Percentiles rank a stretch among this genome's conserved stretches.
Evolutionary conservation across 176 grass and related monocot genomes (phyloP).

Genomic region (Puya raimondii): DNA sequence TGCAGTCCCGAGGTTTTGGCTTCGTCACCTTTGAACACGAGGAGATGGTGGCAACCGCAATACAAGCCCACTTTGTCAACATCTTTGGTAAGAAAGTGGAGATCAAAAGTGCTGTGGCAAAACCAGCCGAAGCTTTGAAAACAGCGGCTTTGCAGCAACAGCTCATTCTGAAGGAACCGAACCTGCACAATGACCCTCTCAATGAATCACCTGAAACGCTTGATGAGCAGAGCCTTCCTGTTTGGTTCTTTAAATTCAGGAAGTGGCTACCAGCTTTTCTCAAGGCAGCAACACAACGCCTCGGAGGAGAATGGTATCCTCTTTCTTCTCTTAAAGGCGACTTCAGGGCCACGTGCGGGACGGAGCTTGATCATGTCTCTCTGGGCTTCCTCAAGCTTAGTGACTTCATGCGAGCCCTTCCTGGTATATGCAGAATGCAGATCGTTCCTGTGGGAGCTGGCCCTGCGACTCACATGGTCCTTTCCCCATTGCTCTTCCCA

Average conservation of each 20-base stretch:
- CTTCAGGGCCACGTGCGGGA: constrained; percentile 50
- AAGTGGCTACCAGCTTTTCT: constrained; percentile 56
- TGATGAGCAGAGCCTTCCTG: constrained; percentile 49
- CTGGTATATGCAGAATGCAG: constrained; percentile 55
- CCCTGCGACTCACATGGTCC: constrained; percentile 52
- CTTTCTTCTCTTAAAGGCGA: constrained; percentile 51
- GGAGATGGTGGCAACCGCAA: constrained; percentile 34
- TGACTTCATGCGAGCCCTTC: constrained; percentile 51
- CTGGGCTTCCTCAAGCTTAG: constrained; percentile 62
- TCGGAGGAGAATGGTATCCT: constrained; percentile 40
- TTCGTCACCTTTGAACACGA: constrained; percentile 54
- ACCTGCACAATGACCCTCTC: constrained; percentile 13
- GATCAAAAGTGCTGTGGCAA: constrained; percentile 53
- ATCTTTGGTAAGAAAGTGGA: constrained; percentile 60
- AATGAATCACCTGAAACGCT: constrained; percentile 28
- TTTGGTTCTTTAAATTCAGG: constrained; percentile 57
- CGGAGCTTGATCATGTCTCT: constrained; percentile 43
- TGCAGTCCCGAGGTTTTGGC: constrained; percentile 52
- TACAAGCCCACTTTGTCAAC: constrained; percentile 50
- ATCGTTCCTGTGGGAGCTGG: constrained; percentile 40
- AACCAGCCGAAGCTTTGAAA: constrained; percentile 24
- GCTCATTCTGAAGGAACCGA: constrained; percentile 17
- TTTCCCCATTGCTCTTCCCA: constrained; percentile 32
- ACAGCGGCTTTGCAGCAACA: constrained; percentile 9
- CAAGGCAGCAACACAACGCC: constrained; percentile 23